These are phyloP conservation scores for Pseudisothecium myosuroides DNA, from an alignment of 225 moss, liverwort and hornwort genomes.

Conservation along the genomic window DNA sequence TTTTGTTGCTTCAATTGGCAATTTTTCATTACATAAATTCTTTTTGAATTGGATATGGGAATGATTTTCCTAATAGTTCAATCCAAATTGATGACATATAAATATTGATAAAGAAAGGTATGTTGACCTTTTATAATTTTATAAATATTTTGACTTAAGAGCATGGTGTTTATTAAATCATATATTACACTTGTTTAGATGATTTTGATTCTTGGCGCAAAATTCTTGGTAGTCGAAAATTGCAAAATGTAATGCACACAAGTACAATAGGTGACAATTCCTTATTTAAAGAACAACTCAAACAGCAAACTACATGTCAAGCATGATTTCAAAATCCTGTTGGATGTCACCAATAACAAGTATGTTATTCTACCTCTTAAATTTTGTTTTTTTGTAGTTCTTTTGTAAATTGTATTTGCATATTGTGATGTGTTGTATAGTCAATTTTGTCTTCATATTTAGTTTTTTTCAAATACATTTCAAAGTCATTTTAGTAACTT, in stretches of 20 bases:
- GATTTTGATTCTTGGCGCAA: too few relatives aligned
- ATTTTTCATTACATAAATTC: neutral
- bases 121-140: neutral
- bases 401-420: too few relatives aligned
- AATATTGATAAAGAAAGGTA: neutral
- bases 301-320: neutral
- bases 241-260: too few relatives aligned
- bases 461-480: neutral
- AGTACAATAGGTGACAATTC: too few relatives aligned
- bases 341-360: too few relatives aligned
- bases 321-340: fast-evolving
- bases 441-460: too few relatives aligned
- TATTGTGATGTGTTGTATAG: too few relatives aligned
- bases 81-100: neutral
- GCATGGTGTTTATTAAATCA: neutral
- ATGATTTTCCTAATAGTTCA: neutral
- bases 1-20: neutral
- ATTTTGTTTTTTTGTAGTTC: too few relatives aligned
- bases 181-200: too few relatives aligned
- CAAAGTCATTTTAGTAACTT: neutral
- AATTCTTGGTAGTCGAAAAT: too few relatives aligned
- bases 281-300: neutral
- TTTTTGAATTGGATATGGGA: neutral
- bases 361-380: too few relatives aligned
- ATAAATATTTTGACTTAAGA: neutral